Percentiles rank a stretch among this genome's conserved stretches.
Evolutionary conservation across 2,329 filamentous ascomycete genomes (phyloP).

Genomic region (Xylaria sp.): DNA sequence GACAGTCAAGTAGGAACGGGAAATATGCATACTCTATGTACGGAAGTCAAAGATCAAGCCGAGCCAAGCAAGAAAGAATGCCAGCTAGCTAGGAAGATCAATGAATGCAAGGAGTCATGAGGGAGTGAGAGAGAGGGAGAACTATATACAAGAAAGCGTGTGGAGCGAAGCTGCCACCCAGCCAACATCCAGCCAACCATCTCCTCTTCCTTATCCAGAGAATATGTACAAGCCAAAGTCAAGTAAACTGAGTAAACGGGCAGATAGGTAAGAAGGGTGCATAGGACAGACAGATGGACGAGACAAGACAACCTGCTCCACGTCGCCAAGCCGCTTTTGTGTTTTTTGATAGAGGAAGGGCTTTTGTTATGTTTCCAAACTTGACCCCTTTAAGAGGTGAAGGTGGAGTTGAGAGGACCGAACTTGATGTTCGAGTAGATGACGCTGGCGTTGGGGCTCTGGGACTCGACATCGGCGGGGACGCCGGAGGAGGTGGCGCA

Average conservation of each 20-base stretch:
- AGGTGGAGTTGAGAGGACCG: conserved; percentile 60
- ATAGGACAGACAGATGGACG: background rate
- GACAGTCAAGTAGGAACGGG: conserved; percentile 9
- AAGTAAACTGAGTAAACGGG: background rate
- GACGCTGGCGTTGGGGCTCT: conserved; percentile 54
- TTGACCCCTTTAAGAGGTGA: conserved; percentile 31
- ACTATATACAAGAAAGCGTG: conserved; percentile 36
- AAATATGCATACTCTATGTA: conserved; percentile 32
- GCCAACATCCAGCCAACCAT: background rate
- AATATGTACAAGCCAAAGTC: too few species aligned
- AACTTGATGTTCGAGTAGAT: conserved; percentile 62
- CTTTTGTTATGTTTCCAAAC: too few species aligned
- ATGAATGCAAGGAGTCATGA: conserved; percentile 28
- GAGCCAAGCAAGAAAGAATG: conserved; percentile 1
- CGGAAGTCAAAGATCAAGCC: conserved; percentile 26
- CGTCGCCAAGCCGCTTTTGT: background rate
- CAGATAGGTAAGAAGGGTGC: background rate
- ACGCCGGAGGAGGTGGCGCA: conserved; percentile 59
- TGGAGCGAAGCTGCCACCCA: background rate
- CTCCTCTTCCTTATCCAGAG: background rate
- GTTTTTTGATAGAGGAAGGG: background rate
- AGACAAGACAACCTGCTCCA: background rate
- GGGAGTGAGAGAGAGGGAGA: background rate
- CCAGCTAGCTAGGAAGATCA: conserved; percentile 10
- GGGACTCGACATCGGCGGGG: conserved; percentile 56